Conservation (phyloP, 108 stramenopile genomes). For the Stephanodiscus triporus region DNA sequence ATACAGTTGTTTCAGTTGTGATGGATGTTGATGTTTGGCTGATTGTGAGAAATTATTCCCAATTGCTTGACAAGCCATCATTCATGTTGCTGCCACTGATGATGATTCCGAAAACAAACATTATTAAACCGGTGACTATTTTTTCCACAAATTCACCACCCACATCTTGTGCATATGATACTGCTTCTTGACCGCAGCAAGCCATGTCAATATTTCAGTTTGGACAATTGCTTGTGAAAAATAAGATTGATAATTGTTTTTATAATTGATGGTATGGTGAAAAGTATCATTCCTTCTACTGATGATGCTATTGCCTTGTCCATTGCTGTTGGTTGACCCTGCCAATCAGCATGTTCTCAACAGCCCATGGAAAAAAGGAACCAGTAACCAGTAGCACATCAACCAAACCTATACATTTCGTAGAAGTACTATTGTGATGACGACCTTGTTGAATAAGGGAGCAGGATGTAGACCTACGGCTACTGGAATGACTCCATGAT, state of each 20-base stretch:
- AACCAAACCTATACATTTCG: too few species aligned
- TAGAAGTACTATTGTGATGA: too few species aligned
- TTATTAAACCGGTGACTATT: background rate
- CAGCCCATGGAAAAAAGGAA: too few species aligned
- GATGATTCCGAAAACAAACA: background rate
- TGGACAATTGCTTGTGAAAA: background rate
- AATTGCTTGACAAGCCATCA: background rate
- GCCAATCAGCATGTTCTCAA: too few species aligned
- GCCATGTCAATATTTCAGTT: background rate
- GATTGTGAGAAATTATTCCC: background rate
- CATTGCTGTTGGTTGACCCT: too few species aligned
- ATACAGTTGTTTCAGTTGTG: background rate
- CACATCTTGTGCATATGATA: background rate
- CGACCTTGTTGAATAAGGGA: background rate
- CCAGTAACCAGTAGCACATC: too few species aligned
- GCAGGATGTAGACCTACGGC: background rate
- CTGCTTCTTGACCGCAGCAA: background rate
- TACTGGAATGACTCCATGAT: background rate
- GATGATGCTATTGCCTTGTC: too few species aligned
- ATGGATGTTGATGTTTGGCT: background rate
- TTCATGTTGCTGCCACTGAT: background rate
- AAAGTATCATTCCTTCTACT: too few species aligned
- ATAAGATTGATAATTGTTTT: too few species aligned
- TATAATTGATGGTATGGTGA: too few species aligned
- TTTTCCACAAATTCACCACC: background rate